These are phyloP conservation scores for Balamuthia mandrillaris DNA, from an alignment of 208 protist species.

Conservation along the genomic window DNA sequence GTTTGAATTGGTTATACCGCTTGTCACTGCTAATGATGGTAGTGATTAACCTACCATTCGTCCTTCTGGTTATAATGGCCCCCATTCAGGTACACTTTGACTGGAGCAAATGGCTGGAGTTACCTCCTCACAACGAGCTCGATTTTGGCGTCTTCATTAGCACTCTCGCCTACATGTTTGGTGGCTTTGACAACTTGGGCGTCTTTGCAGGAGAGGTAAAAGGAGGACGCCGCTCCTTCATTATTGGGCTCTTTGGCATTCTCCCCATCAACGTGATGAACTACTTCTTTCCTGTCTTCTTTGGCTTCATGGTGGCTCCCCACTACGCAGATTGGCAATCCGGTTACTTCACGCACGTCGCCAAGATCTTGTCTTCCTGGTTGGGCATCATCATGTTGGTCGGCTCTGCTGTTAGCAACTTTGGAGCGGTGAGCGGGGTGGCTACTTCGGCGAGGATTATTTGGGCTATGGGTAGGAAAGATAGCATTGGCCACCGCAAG, in stretches of 20 bases:
- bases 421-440: background rate
- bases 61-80: background rate
- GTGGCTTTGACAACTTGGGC: conserved; percentile 5
- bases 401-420: background rate
- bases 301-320: background rate
- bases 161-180: background rate
- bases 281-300: background rate
- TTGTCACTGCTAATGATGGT: background rate
- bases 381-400: background rate
- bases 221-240: background rate
- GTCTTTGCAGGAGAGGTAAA: background rate
- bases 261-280: background rate
- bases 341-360: background rate
- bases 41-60: background rate
- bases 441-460: background rate
- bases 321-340: background rate
- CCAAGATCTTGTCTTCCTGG: background rate
- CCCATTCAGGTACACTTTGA: background rate
- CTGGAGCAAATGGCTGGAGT: background rate
- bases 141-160: background rate
- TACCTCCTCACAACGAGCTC: background rate
- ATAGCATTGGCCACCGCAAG: background rate
- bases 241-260: background rate
- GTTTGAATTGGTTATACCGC: too few relatives aligned
- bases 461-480: background rate